phyloP scores from a whole-genome alignment of 2,329 filamentous ascomycete genomes.

The Aspergillus transmontanensis region DNA sequence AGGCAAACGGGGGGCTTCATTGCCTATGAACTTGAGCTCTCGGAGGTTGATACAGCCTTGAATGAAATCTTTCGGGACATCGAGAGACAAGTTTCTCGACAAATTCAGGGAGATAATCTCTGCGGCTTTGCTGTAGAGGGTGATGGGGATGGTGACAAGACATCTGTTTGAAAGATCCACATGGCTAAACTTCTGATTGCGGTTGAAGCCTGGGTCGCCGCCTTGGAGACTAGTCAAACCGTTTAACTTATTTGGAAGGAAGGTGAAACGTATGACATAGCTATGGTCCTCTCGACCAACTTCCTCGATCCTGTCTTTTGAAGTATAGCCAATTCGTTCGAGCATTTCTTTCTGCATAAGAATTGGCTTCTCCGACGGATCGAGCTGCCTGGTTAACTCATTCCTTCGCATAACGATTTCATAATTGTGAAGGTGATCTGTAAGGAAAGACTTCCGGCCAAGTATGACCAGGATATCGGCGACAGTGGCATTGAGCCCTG shows the following conservation, averaged over 20 bases:
- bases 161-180: constrained; percentile 90
- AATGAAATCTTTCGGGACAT: constrained; percentile 94
- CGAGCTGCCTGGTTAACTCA: constrained; percentile 80
- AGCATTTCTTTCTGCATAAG: constrained; percentile 89
- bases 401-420: constrained; percentile 95
- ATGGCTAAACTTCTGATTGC: constrained; percentile 88
- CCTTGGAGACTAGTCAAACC: constrained; percentile 72
- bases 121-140: constrained; percentile 83
- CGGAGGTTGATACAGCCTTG: constrained; percentile 87
- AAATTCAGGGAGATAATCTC: constrained; percentile 96
- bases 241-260: constrained; percentile 84
- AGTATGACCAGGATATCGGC: constrained; percentile 86
- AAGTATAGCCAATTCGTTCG: constrained; percentile 88
- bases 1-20: constrained; percentile 85
- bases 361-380: constrained; percentile 76
- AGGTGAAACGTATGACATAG: constrained; percentile 94
- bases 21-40: constrained; percentile 94
- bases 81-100: constrained; percentile 86
- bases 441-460: constrained; percentile 90
- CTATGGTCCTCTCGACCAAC: constrained; percentile 96
- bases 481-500: constrained; percentile 80
- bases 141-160: constrained; percentile 91
- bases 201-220: constrained; percentile 77
- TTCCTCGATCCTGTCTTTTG: constrained; percentile 85
- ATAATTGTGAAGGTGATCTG: constrained; percentile 89